Evolutionary conservation across 2,329 filamentous ascomycete genomes (phyloP).

Genomic region (Aulographum hederae): DNA sequence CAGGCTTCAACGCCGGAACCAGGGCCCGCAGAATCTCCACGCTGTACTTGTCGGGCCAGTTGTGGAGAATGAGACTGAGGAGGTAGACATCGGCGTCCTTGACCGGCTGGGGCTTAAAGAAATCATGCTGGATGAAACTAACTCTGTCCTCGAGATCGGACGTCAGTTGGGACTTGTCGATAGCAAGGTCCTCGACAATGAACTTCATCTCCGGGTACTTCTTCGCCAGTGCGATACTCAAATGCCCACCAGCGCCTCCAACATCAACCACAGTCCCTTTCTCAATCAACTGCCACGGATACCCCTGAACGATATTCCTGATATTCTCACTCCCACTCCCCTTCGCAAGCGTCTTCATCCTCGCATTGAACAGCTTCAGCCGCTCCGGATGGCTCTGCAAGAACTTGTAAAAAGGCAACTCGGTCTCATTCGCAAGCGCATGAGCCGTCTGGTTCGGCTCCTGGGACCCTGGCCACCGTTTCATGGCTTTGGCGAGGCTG

Average conservation of each 20-base stretch:
- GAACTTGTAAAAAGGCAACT: neutral
- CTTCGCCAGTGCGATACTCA: neutral
- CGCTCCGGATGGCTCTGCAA: neutral
- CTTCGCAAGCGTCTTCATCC: neutral
- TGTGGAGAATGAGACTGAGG: slow-evolving; percentile 14
- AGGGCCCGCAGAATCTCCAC: slow-evolving; percentile 12
- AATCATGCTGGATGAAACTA: slow-evolving; percentile 13
- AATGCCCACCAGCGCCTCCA: neutral
- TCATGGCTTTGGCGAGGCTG: neutral
- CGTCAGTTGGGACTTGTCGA: neutral
- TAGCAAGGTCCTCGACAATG: neutral
- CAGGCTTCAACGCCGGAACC: slow-evolving; percentile 10
- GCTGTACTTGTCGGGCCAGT: slow-evolving; percentile 14
- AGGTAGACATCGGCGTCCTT: slow-evolving; percentile 16
- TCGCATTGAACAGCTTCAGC: neutral
- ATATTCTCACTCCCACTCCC: neutral
- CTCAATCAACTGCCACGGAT: neutral
- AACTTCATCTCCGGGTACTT: neutral
- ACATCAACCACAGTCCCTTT: neutral
- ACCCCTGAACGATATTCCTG: neutral
- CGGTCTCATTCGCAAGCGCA: neutral
- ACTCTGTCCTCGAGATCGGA: slow-evolving; percentile 2
- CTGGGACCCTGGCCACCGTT: neutral
- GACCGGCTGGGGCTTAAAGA: slow-evolving; percentile 14
- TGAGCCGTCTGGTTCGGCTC: neutral